Conservation (phyloP, 2,329 filamentous ascomycete species). For the Fusarium annulatum region DNA sequence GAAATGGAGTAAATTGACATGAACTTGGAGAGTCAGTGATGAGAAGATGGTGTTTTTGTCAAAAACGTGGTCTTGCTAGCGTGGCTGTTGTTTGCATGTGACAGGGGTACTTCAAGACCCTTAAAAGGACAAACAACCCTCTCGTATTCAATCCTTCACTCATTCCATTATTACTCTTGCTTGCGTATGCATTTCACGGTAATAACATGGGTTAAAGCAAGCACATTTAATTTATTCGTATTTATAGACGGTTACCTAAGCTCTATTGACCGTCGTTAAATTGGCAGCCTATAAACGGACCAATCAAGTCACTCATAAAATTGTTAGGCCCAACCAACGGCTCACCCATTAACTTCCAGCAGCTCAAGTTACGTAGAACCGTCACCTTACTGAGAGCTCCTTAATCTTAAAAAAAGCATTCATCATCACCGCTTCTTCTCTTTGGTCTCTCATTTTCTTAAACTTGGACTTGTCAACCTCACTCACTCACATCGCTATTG, state of each 20-base stretch:
- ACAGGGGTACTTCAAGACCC: not conserved
- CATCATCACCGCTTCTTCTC: slow-evolving; percentile 8
- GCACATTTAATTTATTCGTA: not conserved
- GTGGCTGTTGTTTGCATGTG: not conserved
- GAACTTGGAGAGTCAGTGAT: not conserved
- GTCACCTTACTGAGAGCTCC: not conserved
- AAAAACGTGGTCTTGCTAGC: not conserved
- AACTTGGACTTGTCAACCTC: not conserved
- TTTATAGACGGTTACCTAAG: not conserved
- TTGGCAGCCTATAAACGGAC: slow-evolving; percentile 6
- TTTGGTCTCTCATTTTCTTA: not conserved
- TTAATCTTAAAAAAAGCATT: slow-evolving; percentile 11
- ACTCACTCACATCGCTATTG: not conserved
- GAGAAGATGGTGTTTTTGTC: not conserved
- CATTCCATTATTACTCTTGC: not conserved
- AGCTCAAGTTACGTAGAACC: slow-evolving; percentile 24
- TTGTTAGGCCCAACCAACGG: slow-evolving; percentile 21
- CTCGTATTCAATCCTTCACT: not conserved
- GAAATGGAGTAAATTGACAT: not conserved
- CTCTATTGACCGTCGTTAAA: not conserved
- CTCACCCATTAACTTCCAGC: slow-evolving; percentile 20
- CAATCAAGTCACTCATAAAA: slow-evolving; percentile 30
- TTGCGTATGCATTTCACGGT: not conserved
- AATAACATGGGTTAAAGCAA: not conserved
- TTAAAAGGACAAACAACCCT: not conserved